Evolutionary conservation across 1,284 basidiomycete genomes (phyloP), one percentile per base, ranked within the genome.

Genomic region (Trametes hirsuta): DNA sequence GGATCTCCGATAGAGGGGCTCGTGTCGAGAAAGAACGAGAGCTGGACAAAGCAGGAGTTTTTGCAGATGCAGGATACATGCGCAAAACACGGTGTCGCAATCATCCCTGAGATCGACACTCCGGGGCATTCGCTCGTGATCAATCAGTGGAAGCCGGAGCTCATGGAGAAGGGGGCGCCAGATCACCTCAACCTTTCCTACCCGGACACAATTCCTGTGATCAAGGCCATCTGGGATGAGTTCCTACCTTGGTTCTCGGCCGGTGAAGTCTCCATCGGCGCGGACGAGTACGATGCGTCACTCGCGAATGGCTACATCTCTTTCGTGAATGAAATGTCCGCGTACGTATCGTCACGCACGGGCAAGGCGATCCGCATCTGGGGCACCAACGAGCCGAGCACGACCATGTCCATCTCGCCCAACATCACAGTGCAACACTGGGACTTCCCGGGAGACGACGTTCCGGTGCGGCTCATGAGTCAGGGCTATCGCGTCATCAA

Each of bases 51-150:
- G 47, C 42, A 44, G n/a, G 66, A 68, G 21, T 69, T 70, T 51
- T 14, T 54, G 8, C 35, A 59, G 10, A 61, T 70, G 63, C 70
- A 71, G 47, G 47, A 53, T 24, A 66, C 53, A 1, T 69, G 69
- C 53, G 58, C 66, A 2, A 46, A 50, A 22, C 67, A 69, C 50
- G 71, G 70, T 4, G 62, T 71, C 30, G 62, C 66, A 12, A 34
- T 78, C 36, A 67, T 78, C 15, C 76, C 77, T 1, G 77, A 78
- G 65, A 68, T 78, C 41, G 77, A 78, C 59, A 69, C 69, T 3
- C 74, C 76, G 1, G 77, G 76, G 0, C 76, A 78, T 59, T 75
- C 76, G 0, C 68, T 77, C 39, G 75, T 74, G 6, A 75, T 78
- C 49, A 71, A 68, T 8, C 76, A 77, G 52, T 78, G 77, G 77